Base-by-base conservation (phyloP, 176 grass and related monocot genomes). In the Zea luxurians region DNA sequence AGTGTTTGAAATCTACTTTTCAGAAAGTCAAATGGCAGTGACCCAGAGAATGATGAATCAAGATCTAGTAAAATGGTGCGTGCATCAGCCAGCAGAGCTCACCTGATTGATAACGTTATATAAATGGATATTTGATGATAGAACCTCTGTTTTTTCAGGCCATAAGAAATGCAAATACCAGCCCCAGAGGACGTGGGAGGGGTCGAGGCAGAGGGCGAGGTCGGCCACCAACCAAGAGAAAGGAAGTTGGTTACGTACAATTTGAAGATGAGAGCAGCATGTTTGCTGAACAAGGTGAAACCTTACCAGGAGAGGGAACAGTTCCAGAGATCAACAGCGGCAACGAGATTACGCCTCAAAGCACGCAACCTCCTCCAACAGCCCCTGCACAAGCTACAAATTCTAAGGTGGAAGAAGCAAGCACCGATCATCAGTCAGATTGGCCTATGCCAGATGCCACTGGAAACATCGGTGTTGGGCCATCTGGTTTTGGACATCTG, bases 251-350 rank as follows among this genome's bases (percentile, higher is more conserved):
- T 59, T 96, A 93, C 65, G 88, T 86, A 34, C 86, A 86, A 66
- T 92, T 83, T 13, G 96, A 96, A 83, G 96, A 99, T 83, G 96
- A 99, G 76, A 86, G 70, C 71, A 85, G 71, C 89, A 86, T 85
- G 72, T 86, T 93, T 88, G 68, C 75, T 64, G 92, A 99, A 77
- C 86, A 93, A 42, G 71, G 79, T 75, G 85, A 91, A 55, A n/a
- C 72, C 36, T 84, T 87, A 78, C 81, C 85, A 49, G 91, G 85
- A 75, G 91, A 82, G 7, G 82, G 84, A 49, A 48, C 49, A 74
- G 57, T 80, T 83, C 85, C 61, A 84, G 83, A 93, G 78, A 86
- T 48, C 71, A 88, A 64, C 27, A 27, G 27, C 65, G 75, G 41
- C 21, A 85, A 70, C 41, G 91, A 91, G 45, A 68, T 54, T 69